Base-by-base conservation (phyloP, 164 flowering plant species). In the Berberis vulgaris region DNA sequence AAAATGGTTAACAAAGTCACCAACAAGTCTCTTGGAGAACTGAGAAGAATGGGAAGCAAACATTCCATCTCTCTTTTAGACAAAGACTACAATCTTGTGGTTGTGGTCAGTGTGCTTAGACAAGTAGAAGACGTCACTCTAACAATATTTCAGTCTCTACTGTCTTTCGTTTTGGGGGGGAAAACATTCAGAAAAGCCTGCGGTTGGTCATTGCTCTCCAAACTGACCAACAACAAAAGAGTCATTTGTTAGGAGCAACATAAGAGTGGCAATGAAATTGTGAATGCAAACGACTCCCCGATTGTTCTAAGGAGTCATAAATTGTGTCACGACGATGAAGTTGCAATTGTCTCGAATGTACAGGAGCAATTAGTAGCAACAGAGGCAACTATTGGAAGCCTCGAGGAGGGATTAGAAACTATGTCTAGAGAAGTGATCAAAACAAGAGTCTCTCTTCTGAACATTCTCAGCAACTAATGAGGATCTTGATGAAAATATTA, bases 391-490 rank as follows among this genome's bases (percentile, higher is more conserved):
- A 52, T 73, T 13, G 65, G 73, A 10, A 76, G 65, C 43, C 38
- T 71, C 0, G 82, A 75, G 53, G 74, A 72, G 7, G 79, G 56
- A 9, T 43, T 77, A 45, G 82, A 75, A 38, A 12, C 69, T 49
- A 6, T 79, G 2, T 73, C 60, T 41, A 77, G 80, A 67, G 11
- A 68, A 11, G 45, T 77, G 39, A 41, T 81, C 45, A 77, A 71
- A 69, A 41, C 73, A 41, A 69, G 84, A 67, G 79, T 79, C 47
- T 67, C 76, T 42, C 78, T 79, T 43, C 79, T 61, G 57, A 62
- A 62, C 56, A 62, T 62, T 6, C 46, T 62, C 39, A 50, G 43
- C 57, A 50, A 62, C 12, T 62, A 62, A 2, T 26, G 42, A 46
- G 6, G 6, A 46, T 46, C 49, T 26, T 26, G 26, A 26, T 26